Evolutionary conservation across 2,329 filamentous ascomycete species (phyloP).

Genomic region (Cladobotryum mycophilum): DNA sequence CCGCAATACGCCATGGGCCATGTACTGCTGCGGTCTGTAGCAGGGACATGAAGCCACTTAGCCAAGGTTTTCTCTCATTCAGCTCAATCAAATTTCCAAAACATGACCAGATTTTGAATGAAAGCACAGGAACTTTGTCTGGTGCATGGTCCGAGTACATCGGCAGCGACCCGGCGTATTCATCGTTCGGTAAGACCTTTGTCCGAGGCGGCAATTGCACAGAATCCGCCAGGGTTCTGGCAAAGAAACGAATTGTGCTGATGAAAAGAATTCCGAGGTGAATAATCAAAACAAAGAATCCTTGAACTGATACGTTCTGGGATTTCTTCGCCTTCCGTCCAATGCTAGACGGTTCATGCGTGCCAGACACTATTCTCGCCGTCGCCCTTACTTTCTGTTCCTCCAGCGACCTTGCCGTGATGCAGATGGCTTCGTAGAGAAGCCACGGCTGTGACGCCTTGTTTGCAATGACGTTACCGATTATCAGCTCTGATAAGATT

Average conservation of each 20-base stretch:
- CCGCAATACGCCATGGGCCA: constrained; percentile 70
- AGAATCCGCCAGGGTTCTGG: constrained; percentile 59
- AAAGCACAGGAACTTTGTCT: constrained; percentile 58
- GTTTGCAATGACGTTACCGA: constrained; percentile 74
- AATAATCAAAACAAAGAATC: constrained; percentile 50
- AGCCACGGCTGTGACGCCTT: constrained; percentile 84
- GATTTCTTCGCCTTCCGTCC: constrained; percentile 11
- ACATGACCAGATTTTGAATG: constrained; percentile 73
- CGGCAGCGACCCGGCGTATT: constrained; percentile 1
- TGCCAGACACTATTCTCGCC: constrained; percentile 13
- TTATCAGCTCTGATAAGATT: constrained; percentile 82
- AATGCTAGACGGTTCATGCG: constrained; percentile 3
- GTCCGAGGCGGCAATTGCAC: constrained; percentile 57
- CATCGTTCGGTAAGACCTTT: constrained; percentile 10
- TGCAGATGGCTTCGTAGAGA: constrained; percentile 77
- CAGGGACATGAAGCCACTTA: constrained; percentile 68
- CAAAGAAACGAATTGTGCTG: constrained; percentile 59
- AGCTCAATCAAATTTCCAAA: constrained; percentile 67
- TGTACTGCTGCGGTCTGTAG: constrained; percentile 65
- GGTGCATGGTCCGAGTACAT: not conserved
- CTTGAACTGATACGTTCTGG: constrained; percentile 35
- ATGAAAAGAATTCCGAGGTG: constrained; percentile 51
- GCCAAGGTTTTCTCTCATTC: constrained; percentile 82
- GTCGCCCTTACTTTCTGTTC: constrained; percentile 23
- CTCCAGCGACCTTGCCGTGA: constrained; percentile 46